Evolutionary conservation across 2,329 filamentous ascomycete species (phyloP).

Genomic region (Hortaea sp.): DNA sequence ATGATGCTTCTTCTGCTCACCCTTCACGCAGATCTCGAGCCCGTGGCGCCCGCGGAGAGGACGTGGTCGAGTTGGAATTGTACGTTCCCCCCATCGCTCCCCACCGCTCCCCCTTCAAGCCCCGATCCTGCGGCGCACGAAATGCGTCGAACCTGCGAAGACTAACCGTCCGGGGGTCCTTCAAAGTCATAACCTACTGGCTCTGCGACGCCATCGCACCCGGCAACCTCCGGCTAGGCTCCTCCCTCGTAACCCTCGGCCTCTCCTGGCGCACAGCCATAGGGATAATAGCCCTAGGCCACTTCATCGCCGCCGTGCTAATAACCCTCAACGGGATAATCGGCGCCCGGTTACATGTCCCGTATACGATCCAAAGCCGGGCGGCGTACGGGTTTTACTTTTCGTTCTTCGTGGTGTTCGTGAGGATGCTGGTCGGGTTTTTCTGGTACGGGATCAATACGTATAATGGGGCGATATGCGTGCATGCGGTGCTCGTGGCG

Average conservation of each 20-base stretch:
- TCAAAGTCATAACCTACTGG: conserved; percentile 16
- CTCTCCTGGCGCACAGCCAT: conserved; percentile 12
- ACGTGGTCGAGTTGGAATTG: conserved; percentile 11
- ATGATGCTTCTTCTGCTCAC: too few species aligned
- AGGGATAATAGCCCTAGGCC: conserved; percentile 12
- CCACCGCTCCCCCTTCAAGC: too few species aligned
- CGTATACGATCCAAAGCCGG: conserved; percentile 18
- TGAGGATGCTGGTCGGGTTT: conserved; percentile 25
- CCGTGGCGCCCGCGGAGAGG: conserved; percentile 5
- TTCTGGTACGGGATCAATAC: conserved; percentile 27
- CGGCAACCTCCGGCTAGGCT: conserved; percentile 12
- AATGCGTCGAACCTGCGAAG: too few species aligned
- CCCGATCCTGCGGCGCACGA: too few species aligned
- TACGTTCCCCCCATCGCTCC: too few species aligned
- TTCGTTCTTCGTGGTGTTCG: conserved; percentile 14
- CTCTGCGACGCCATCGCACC: conserved; percentile 14
- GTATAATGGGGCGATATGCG: conserved; percentile 21
- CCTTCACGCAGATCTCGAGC: conserved; percentile 5
- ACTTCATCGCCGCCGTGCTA: conserved; percentile 10
- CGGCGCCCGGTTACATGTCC: conserved; percentile 19
- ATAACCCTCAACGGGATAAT: conserved; percentile 13
- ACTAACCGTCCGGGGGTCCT: too few species aligned
- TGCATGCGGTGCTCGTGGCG: conserved; percentile 19
- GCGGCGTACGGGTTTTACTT: conserved; percentile 21
- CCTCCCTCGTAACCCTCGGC: conserved; percentile 12